Percentiles rank a stretch among this genome's conserved stretches.
These are phyloP conservation scores for Hortaea werneckii DNA, from an alignment of 2,329 filamentous ascomycete species.

Conservation along the genomic window DNA sequence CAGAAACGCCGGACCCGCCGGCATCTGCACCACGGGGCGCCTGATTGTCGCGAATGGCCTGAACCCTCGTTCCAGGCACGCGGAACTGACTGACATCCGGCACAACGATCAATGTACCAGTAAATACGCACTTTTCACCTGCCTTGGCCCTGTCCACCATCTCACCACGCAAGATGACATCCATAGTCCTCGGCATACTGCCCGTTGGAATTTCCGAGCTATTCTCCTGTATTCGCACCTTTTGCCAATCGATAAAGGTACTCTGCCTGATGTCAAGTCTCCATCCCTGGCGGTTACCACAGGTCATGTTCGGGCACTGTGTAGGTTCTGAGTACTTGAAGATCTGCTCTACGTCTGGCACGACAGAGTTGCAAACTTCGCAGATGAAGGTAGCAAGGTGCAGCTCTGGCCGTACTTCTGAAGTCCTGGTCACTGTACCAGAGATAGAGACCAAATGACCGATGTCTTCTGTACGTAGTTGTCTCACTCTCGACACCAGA, in stretches of 20 bases:
- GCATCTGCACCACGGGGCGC: constrained; percentile 59
- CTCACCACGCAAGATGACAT: constrained; percentile 89
- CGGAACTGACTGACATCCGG: constrained; percentile 93
- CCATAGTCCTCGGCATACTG: constrained; percentile 97
- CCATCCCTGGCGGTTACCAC: constrained; percentile 84
- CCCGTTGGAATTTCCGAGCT: constrained; percentile 96
- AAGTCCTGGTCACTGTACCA: constrained; percentile 91
- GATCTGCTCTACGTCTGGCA: constrained; percentile 90
- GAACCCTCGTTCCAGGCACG: constrained; percentile 73
- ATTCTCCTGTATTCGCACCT: constrained; percentile 96
- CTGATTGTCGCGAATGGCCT: constrained; percentile 75
- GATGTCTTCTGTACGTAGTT: constrained; percentile 79
- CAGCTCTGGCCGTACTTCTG: constrained; percentile 88
- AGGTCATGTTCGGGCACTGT: constrained; percentile 81
- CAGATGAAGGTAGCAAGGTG: constrained; percentile 88
- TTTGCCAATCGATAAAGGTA: constrained; percentile 98
- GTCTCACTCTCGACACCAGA: constrained; percentile 73
- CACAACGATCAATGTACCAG: constrained; percentile 88
- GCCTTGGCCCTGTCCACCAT: constrained; percentile 97
- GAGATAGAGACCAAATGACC: constrained; percentile 92
- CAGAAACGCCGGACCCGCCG: constrained; percentile 74
- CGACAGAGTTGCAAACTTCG: constrained; percentile 71
- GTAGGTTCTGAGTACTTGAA: constrained; percentile 96
- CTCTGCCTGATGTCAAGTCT: constrained; percentile 92
- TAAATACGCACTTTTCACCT: constrained; percentile 97